Evolutionary conservation across 805 yeast species (phyloP).

Genomic region (Diddensiella caesifluorescens): DNA sequence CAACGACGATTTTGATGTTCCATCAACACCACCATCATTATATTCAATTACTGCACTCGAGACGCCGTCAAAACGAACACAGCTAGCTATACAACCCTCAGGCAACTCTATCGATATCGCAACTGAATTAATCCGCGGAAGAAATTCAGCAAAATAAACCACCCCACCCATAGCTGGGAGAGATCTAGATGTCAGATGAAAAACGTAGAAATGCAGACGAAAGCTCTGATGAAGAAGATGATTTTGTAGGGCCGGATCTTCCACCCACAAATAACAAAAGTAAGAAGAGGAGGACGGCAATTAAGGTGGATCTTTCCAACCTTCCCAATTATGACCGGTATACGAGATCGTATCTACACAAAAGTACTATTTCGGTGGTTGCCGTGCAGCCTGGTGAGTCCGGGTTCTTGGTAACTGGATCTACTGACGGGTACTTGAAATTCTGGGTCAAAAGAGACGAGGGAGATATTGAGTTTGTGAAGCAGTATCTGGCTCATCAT

Average conservation of each 20-base stretch:
- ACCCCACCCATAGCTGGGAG: too few relatives aligned
- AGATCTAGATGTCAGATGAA: too few relatives aligned
- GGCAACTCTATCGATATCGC: conserved; percentile 19
- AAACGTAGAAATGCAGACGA: background rate
- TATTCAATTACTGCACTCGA: conserved; percentile 10
- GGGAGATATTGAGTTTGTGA: conserved; percentile 32
- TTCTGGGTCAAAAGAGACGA: conserved; percentile 30
- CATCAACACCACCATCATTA: background rate
- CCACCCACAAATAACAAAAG: conserved; percentile 6
- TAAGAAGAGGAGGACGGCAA: conserved; percentile 11
- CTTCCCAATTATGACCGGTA: conserved; percentile 19
- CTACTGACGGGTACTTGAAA: conserved; percentile 34
- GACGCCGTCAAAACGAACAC: conserved; percentile 16
- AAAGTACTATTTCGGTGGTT: conserved; percentile 14
- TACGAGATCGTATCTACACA: conserved; percentile 26
- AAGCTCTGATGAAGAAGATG: background rate
- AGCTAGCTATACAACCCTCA: conserved; percentile 4
- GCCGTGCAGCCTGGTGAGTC: conserved; percentile 15
- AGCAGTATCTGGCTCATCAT: conserved; percentile 28
- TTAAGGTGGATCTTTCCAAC: conserved; percentile 7
- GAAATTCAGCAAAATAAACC: conserved; percentile 26
- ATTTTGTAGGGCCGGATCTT: background rate
- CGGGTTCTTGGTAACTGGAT: conserved; percentile 29
- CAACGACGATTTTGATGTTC: background rate
- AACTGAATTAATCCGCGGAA: conserved; percentile 20